These are phyloP conservation scores for Domatiomyces catenatus DNA, from an alignment of 2,329 filamentous ascomycete genomes.

Conservation along the genomic window DNA sequence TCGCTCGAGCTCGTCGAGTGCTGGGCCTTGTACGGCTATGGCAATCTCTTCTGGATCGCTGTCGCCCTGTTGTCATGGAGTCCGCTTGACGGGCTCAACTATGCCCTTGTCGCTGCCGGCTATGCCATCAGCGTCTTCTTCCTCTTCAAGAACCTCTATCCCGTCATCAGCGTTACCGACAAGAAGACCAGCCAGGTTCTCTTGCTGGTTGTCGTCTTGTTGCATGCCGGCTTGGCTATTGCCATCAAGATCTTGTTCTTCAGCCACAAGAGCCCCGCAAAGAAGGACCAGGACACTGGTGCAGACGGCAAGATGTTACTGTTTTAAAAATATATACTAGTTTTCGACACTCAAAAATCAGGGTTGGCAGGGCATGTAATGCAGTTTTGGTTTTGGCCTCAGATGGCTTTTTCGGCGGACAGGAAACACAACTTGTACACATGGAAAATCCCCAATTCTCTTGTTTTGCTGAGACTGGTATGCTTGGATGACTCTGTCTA, in stretches of 20 bases:
- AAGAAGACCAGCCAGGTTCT: constrained; percentile 79
- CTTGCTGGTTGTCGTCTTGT: constrained; percentile 62
- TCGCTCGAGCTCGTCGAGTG: constrained; percentile 87
- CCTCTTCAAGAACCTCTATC: constrained; percentile 72
- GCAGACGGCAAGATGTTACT: constrained; percentile 7
- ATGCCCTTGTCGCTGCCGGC: constrained; percentile 77
- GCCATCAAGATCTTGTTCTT: constrained; percentile 97
- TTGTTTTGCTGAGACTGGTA: not conserved
- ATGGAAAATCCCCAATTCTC: not conserved
- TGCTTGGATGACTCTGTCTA: not conserved
- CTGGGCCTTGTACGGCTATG: constrained; percentile 89
- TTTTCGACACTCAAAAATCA: not conserved
- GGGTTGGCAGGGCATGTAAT: not conserved
- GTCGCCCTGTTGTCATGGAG: constrained; percentile 88
- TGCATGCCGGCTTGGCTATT: constrained; percentile 80
- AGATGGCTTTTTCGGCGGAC: not conserved
- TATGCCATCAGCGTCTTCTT: constrained; percentile 73
- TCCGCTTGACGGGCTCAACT: constrained; percentile 73
- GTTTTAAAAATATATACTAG: not conserved
- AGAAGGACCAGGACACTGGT: constrained; percentile 25
- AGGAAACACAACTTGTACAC: not conserved
- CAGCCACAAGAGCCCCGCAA: constrained; percentile 52
- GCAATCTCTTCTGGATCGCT: constrained; percentile 92
- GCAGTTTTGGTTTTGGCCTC: too few species aligned
- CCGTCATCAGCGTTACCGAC: constrained; percentile 83